Conservation (phyloP, 1,284 basidiomycete genomes). For the Mycosarcoma maydis region DNA sequence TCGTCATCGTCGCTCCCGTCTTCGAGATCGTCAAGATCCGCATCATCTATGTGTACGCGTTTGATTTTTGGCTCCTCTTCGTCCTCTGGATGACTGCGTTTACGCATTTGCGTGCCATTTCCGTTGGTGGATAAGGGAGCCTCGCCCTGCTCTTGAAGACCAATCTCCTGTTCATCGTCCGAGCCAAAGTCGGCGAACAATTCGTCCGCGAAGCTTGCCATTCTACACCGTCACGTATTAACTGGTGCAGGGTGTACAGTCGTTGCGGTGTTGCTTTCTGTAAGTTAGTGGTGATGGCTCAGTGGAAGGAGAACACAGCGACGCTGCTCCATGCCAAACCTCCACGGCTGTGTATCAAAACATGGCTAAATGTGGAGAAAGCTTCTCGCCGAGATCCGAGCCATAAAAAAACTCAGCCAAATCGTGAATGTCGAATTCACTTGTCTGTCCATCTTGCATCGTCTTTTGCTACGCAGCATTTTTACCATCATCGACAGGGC, state of each 20-base stretch:
- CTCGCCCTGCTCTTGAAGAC: conserved; percentile 53
- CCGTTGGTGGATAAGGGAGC: conserved; percentile 48
- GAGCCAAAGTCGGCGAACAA: conserved; percentile 80
- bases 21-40: conserved; percentile 59
- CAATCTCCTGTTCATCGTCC: conserved; percentile 69
- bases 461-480: too few relatives aligned
- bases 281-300: neutral
- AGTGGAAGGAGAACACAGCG: too few relatives aligned
- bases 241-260: neutral
- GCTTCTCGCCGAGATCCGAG: conserved; percentile 16
- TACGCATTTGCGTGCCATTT: conserved; percentile 69
- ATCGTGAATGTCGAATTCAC: too few relatives aligned
- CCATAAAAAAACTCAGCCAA: conserved; percentile 27
- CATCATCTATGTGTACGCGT: conserved; percentile 41
- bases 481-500: too few relatives aligned
- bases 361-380: conserved; percentile 16
- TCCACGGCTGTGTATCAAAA: too few relatives aligned
- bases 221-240: conserved; percentile 10
- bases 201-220: conserved; percentile 78
- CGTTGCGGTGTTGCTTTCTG: neutral
- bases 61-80: conserved; percentile 69
- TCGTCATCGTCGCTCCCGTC: conserved; percentile 38
- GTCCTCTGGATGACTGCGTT: conserved; percentile 64
- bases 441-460: too few relatives aligned
- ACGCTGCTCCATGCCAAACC: too few relatives aligned